Evolutionary conservation across 2,329 filamentous ascomycete genomes (phyloP).

Genomic region (Trichoderma sp.): DNA sequence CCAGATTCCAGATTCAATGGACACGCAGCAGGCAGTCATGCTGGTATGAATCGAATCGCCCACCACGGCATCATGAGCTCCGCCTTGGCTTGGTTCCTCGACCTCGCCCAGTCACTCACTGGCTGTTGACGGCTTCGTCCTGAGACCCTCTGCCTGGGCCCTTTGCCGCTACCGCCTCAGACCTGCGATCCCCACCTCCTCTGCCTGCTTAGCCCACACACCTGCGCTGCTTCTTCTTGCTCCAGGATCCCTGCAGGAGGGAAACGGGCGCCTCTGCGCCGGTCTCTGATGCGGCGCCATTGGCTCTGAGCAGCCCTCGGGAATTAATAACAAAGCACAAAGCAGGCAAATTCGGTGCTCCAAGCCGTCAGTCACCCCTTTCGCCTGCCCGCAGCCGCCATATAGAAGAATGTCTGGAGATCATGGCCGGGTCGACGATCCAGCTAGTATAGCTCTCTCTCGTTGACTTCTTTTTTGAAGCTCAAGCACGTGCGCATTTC

Average conservation of each 20-base stretch:
- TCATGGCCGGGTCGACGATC: constrained; percentile 5
- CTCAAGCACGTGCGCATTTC: not conserved
- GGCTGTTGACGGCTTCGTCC: not conserved
- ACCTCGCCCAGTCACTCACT: constrained; percentile 9
- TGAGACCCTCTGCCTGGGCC: constrained; percentile 13
- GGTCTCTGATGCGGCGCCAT: constrained; percentile 27
- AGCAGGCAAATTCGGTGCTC: constrained; percentile 20
- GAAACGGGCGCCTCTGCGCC: constrained; percentile 29
- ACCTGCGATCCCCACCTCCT: constrained; percentile 27
- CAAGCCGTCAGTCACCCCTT: not conserved
- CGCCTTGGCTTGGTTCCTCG: not conserved
- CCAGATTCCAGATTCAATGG: constrained; percentile 1
- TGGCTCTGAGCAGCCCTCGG: constrained; percentile 28
- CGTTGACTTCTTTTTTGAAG: not conserved
- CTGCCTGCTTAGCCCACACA: constrained; percentile 27
- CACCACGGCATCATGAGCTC: not conserved
- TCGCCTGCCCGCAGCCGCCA: constrained; percentile 11
- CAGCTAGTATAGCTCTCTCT: not conserved
- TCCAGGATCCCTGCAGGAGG: constrained; percentile 35
- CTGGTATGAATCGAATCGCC: constrained; percentile 21
- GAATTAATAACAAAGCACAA: constrained; percentile 16
- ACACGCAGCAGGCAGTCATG: constrained; percentile 24
- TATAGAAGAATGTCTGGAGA: constrained; percentile 2
- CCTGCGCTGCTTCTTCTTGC: constrained; percentile 23
- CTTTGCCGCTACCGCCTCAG: constrained; percentile 28